Conservation (phyloP, 1,284 basidiomycete species). For the Trichosporon coremiiforme region DNA sequence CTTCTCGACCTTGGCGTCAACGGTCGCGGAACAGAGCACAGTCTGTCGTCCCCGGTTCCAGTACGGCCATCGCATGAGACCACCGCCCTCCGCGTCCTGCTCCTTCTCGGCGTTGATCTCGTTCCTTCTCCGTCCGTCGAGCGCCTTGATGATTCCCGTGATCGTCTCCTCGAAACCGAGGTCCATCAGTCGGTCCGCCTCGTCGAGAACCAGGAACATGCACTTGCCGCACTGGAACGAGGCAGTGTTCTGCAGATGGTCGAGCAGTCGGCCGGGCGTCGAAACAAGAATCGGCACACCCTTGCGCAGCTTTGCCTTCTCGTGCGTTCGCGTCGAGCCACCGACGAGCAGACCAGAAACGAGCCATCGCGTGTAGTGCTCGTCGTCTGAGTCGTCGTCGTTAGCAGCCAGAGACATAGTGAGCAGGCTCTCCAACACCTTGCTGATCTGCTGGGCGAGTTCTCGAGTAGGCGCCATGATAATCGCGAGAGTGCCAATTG, state of each 20-base stretch:
- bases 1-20: conserved; percentile 91
- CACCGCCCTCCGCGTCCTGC: conserved; percentile 62
- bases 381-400: conserved; percentile 44
- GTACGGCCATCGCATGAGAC: conserved; percentile 60
- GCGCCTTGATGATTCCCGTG: conserved; percentile 78
- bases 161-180: conserved; percentile 67
- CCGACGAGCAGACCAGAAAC: conserved; percentile 89
- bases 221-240: conserved; percentile 91
- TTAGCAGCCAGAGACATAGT: conserved; percentile 65
- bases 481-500: conserved; percentile 86
- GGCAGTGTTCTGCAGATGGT: conserved; percentile 78
- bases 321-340: conserved; percentile 70
- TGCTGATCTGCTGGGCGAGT: conserved; percentile 92
- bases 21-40: conserved; percentile 96
- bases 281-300: conserved; percentile 74
- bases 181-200: conserved; percentile 87
- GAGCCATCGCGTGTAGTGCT: conserved; percentile 82
- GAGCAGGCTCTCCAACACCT: conserved; percentile 67
- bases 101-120: conserved; percentile 72
- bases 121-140: conserved; percentile 75
- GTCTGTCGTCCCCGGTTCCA: conserved; percentile 77
- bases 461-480: conserved; percentile 90
- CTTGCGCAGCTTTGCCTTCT: conserved; percentile 71
- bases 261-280: conserved; percentile 70
- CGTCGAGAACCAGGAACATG: conserved; percentile 94